A percentile compares a stretch with the other conserved stretches of the same genome.
Evolutionary conservation across 177 flowering plant genomes (phyloP).

Genomic region (Telopea speciosissima): DNA sequence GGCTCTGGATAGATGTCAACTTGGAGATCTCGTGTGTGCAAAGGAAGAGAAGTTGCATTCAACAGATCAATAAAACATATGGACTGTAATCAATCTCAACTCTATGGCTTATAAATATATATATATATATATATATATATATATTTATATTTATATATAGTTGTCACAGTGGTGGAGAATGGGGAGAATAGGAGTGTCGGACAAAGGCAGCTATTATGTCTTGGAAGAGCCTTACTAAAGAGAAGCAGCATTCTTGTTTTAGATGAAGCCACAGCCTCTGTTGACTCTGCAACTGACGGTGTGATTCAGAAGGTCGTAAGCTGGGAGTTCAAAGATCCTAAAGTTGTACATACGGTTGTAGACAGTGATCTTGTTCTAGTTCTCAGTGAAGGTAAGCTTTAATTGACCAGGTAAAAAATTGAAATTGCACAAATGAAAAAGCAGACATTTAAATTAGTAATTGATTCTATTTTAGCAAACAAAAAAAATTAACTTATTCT

Average conservation of each 20-base stretch:
- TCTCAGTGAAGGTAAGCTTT: no score
- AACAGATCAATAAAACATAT: conserved; percentile 38
- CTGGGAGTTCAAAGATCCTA: no score
- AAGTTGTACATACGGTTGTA: no score
- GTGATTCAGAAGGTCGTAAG: no score
- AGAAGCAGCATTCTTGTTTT: conserved; percentile 81
- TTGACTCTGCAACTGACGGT: no score
- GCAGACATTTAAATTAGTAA: no score
- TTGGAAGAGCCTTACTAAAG: conserved; percentile 88
- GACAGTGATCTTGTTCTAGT: no score
- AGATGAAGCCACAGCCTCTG: conserved; percentile 97
- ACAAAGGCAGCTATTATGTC: conserved; percentile 81
- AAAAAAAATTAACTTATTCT: no score
- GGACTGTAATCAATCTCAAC: background rate
- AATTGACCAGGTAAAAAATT: no score
- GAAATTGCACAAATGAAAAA: no score
- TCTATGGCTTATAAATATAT: background rate
- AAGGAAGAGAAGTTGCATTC: conserved; percentile 76
- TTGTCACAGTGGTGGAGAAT: conserved; percentile 60
- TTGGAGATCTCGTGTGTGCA: conserved; percentile 61
- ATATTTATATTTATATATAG: conserved; percentile 4
- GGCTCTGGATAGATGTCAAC: conserved; percentile 92
- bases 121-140: no score
- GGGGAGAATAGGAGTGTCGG: conserved; percentile 94
- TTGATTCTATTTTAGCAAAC: no score